Conservation (phyloP, 1,284 basidiomycete species). For the Cutaneotrichosporon arboriforme region DNA sequence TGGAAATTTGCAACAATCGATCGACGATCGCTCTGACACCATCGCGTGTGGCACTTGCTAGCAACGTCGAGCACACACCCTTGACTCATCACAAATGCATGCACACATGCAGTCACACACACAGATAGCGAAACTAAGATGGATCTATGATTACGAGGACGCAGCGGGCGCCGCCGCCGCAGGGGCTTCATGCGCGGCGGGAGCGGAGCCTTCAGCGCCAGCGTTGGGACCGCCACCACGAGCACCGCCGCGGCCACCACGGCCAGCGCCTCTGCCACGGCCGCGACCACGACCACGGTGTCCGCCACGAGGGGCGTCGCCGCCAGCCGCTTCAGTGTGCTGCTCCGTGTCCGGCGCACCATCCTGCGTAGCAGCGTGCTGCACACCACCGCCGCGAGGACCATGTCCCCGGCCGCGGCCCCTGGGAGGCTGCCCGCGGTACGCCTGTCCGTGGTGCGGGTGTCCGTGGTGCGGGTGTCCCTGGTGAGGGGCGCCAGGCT, state of each 20-base stretch:
- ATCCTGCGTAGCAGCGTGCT: neutral
- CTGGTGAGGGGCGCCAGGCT: neutral
- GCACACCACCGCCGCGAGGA: neutral
- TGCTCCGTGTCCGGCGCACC: neutral
- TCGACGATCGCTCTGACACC: neutral
- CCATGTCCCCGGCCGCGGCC: constrained; percentile 1
- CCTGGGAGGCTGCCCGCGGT: neutral
- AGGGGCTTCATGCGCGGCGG: neutral
- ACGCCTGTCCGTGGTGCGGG: neutral
- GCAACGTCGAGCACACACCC: neutral
- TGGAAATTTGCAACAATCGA: no score
- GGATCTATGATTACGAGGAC: neutral
- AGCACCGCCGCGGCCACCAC: neutral
- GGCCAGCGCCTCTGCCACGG: neutral
- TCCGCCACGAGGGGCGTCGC: neutral
- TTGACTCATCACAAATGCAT: neutral
- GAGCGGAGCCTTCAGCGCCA: neutral
- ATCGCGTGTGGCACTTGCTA: neutral
- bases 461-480: neutral
- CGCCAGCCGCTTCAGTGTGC: neutral
- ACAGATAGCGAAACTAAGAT: no score
- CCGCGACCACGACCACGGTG: constrained; percentile 1
- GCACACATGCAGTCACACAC: neutral
- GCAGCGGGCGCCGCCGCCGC: constrained; percentile 2
- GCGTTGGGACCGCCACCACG: neutral